Evolutionary conservation across 129 eudicot genomes (phyloP).

Genomic region (Flaveria trinervia): DNA sequence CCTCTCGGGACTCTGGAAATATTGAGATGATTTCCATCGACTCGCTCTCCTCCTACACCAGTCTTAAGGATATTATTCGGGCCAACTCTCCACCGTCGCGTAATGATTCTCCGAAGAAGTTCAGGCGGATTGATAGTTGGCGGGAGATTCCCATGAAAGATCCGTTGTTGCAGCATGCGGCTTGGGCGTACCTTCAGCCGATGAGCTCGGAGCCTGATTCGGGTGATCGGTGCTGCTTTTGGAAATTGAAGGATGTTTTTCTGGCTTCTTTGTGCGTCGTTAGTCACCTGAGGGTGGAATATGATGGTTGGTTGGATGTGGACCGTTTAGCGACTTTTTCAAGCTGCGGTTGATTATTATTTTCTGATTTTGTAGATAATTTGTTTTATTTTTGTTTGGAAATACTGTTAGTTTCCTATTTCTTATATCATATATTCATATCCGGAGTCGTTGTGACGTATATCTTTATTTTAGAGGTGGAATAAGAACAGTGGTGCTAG

Average conservation of each 20-base stretch:
- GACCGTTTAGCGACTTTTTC: conserved; percentile 21
- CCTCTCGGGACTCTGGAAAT: conserved; percentile 22
- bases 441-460: no score
- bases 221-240: conserved; percentile 21
- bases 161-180: conserved; percentile 62
- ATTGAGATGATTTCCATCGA: conserved; percentile 52
- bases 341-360: conserved; percentile 19
- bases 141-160: conserved; percentile 61
- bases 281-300: not conserved
- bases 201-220: conserved; percentile 32
- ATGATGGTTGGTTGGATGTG: no score
- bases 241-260: conserved; percentile 39
- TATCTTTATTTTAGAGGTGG: no score
- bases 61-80: conserved; percentile 52
- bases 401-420: no score
- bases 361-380: no score
- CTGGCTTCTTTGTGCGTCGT: conserved; percentile 34
- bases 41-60: conserved; percentile 48
- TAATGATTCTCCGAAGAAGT: conserved; percentile 30
- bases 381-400: no score
- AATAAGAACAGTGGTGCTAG: no score
- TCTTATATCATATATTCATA: no score
- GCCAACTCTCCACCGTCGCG: conserved; percentile 33
- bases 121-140: conserved; percentile 51
- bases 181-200: conserved; percentile 76